phyloP scores from a whole-genome alignment of 2,329 filamentous ascomycete species.

The Monilinia fructigena region DNA sequence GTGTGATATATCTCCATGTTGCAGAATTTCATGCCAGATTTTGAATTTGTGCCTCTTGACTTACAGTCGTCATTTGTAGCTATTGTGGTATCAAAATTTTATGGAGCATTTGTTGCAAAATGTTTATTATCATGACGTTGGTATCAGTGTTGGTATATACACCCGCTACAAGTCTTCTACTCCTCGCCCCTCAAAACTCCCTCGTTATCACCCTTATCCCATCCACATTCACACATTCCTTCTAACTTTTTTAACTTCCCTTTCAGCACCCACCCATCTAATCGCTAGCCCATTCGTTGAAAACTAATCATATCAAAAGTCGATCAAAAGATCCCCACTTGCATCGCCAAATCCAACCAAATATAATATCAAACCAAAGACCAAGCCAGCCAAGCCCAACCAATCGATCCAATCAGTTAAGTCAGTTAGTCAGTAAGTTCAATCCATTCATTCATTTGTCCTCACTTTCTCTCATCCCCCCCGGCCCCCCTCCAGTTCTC shows the following conservation, averaged over 20 bases:
- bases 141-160: conserved; percentile 18
- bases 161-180: neutral
- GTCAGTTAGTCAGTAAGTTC: conserved; percentile 23
- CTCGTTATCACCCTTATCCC: neutral
- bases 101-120: neutral
- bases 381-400: conserved; percentile 21
- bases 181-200: conserved; percentile 1
- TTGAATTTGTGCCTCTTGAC: neutral
- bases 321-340: conserved; percentile 7
- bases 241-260: neutral
- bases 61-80: neutral
- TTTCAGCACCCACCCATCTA: neutral
- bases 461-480: neutral
- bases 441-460: conserved; percentile 21
- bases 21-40: neutral
- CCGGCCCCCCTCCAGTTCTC: neutral
- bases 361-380: conserved; percentile 14
- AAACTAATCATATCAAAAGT: conserved; percentile 15
- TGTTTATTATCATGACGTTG: conserved; percentile 20
- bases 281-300: conserved; percentile 6
- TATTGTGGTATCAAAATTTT: neutral
- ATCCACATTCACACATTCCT: neutral
- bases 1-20: neutral
- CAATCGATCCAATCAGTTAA: conserved; percentile 23
- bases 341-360: conserved; percentile 20